phyloP scores from a whole-genome alignment of 129 eudicot species.

The Daucus carota region DNA sequence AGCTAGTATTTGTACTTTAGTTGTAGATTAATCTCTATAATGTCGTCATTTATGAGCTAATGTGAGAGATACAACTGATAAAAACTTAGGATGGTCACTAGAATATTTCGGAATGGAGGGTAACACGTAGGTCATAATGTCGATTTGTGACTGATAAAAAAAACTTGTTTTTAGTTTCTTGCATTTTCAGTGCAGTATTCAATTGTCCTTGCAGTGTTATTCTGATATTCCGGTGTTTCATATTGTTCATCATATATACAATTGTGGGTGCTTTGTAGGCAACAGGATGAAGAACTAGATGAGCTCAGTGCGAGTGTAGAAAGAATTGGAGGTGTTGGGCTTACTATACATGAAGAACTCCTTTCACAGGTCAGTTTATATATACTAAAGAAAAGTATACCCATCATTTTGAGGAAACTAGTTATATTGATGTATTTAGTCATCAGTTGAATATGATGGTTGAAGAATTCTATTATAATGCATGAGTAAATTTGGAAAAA shows the following conservation, averaged over 20 bases:
- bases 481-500: neutral
- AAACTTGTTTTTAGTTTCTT: neutral
- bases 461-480: neutral
- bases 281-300: slow-evolving; percentile 81
- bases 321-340: slow-evolving; percentile 81
- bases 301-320: slow-evolving; percentile 87
- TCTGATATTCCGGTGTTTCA: neutral
- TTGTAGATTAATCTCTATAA: neutral
- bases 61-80: neutral
- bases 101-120: neutral
- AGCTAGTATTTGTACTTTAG: neutral
- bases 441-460: neutral
- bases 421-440: neutral
- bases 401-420: neutral
- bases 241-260: neutral
- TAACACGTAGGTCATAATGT: neutral
- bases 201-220: neutral
- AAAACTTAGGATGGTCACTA: too few species aligned
- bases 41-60: neutral
- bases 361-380: slow-evolving; percentile 73
- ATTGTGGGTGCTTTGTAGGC: slow-evolving; percentile 34
- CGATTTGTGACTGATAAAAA: neutral
- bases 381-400: too few species aligned
- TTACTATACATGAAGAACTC: slow-evolving; percentile 81
- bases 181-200: neutral